Evolutionary conservation across 305 asterid genomes (phyloP), one percentile per base, ranked within the genome.

Genomic region (Fraxinus platypoda): DNA sequence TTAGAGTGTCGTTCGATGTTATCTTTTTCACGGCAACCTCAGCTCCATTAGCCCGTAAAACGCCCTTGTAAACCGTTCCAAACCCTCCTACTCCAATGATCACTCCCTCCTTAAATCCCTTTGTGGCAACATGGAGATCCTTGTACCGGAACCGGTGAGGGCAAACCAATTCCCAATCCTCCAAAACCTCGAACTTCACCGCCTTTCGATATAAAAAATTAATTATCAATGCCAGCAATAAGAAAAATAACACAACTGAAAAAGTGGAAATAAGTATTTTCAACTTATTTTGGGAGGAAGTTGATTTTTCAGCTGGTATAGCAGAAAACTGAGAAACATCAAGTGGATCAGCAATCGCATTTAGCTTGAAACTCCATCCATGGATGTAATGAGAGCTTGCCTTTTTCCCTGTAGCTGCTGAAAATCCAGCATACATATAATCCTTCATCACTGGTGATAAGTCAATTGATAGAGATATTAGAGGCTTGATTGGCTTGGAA

Each of bases 111-210:
- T 79, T 87, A 75, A 94, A 94, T n/a, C 98, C 98, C 54, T 79
- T 86, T 0, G 98, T 91, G 0, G 97, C 97, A 15, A 35, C 80
- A 72, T 85, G 28, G 41, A 94, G 96, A 83, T 91, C 96, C 76
- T 68, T 85, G 74, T 86, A 91, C 38, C 76, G 66, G 83, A 91
- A 89, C 81, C 98, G 91, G 38, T 88, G 97, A 81, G 98, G 97
- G 19, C 92, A 87, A 23, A 92, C 97, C 78, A 88, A 34, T 43
- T 94, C 98, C 97, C 97, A 94, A 0, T 91, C 94, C 83, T 92
- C 95, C 31, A 91, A 73, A 1, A 75, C 86, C 80, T 91, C 94
- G 5, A 77, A 87, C 11, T 21, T 75, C 80, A 13, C 79, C 77
- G 26, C 75, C 78, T 85, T 91, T 33, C 87, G 78, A 21, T 84